phyloP scores from a whole-genome alignment of 352 stramenopile species.

The Phytopythium boreale region DNA sequence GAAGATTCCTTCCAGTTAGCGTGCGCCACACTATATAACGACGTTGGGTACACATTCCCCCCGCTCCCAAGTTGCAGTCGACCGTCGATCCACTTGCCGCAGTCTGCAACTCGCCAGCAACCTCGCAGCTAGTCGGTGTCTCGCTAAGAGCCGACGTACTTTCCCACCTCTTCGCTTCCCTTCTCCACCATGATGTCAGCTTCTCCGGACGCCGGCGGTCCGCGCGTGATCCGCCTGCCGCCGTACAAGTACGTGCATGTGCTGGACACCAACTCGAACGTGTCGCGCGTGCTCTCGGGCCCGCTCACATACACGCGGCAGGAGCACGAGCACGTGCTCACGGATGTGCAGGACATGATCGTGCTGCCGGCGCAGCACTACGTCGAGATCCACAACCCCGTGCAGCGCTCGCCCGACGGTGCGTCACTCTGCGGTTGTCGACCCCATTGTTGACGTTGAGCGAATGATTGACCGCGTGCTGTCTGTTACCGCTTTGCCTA shows the following conservation, averaged over 20 bases:
- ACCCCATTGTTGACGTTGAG: no score
- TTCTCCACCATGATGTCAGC: conserved; percentile 3
- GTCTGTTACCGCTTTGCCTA: not conserved
- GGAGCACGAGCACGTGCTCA: conserved; percentile 76
- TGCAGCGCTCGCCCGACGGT: conserved; percentile 39
- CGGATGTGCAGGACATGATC: conserved; percentile 66
- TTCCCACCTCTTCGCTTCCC: not conserved
- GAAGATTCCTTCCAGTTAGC: not conserved
- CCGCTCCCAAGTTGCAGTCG: not conserved
- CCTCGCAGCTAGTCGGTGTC: not conserved
- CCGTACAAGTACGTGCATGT: conserved; percentile 85
- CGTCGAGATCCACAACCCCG: conserved; percentile 70
- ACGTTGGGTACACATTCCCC: not conserved
- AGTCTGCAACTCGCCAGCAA: not conserved
- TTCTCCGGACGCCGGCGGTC: conserved; percentile 27
- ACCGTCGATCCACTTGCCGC: not conserved
- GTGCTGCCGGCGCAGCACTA: conserved; percentile 75
- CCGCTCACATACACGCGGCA: conserved; percentile 79
- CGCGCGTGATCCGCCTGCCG: conserved; percentile 69
- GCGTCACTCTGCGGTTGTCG: no score
- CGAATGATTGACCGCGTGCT: no score
- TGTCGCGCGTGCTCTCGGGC: conserved; percentile 71
- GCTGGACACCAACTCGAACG: conserved; percentile 85
- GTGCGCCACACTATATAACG: not conserved
- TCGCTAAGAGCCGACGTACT: no score